Evolutionary conservation across 768 basidiomycete genomes (phyloP), one percentile per base, ranked within the genome.

Genomic region (Rhizopogon vulgaris): DNA sequence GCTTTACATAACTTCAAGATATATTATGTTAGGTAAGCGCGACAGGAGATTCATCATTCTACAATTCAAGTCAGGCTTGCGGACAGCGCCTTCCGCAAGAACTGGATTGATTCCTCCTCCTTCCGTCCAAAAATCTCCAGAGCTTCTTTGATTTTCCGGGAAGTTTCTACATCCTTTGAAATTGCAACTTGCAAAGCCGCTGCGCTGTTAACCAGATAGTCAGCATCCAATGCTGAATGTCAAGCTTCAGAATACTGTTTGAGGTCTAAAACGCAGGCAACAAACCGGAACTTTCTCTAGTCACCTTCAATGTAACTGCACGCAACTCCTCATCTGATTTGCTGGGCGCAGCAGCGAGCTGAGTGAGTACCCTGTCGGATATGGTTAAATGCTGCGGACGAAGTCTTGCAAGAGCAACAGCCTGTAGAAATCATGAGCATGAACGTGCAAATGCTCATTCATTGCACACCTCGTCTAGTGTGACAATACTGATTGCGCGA

Each of bases 331-430:
- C 54, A 1, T 52, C 51, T 25, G 46, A 28, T 45, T 17, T 45
- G 28, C 6, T 17, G 5, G 43, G 25, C 9, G 46, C 51, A n/a
- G 9, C n/a, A 28, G 27, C 42, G 12, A 45, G 49, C 40, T 43
- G 25, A 24, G 62, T 58, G 15, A 79, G 67, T 18, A 78, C 62
- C 9, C 59, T 55, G 6, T 65, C 71, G 6, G 75, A 70, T 28
- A 78, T 61, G 0, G 77, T 78, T 47, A 78, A 59, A 52, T 76
- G 73, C 55, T 77, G 62, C 1, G 75, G 74, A 12, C 62, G 51
- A 6, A 78, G 63, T 24, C 69, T 63, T 1, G 65, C 70, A 12
- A 78, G 64, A 11, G 72, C 73, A n/a, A 76, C 51, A 15, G 71
- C 72, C 73, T 76, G 40, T 22, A 11, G 6, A 30, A 41, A 14